phyloP scores from a whole-genome alignment of 768 basidiomycete genomes.

The Naganishia vaughanmartiniae region DNA sequence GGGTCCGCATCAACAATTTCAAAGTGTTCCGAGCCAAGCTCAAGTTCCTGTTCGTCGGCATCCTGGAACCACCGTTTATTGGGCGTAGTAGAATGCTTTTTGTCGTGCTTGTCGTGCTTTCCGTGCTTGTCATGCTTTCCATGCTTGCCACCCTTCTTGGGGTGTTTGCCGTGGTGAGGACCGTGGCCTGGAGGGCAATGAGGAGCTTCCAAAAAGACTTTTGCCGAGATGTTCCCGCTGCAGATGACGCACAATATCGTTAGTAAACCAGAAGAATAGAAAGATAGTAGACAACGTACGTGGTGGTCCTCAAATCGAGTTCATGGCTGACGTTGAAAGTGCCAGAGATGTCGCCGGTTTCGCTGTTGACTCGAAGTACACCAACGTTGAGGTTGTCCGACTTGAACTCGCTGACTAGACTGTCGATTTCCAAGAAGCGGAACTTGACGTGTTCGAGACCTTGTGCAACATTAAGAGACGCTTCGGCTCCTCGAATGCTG shows the following conservation, averaged over 20 bases:
- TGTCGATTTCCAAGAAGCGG: slow-evolving; percentile 1
- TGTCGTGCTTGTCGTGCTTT: slow-evolving; percentile 4
- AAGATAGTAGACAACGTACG: neutral
- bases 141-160: slow-evolving; percentile 4
- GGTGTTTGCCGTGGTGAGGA: slow-evolving; percentile 11
- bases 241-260: neutral
- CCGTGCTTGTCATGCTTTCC: slow-evolving; percentile 10
- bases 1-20: neutral
- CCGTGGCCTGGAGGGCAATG: neutral
- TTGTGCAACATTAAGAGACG: neutral
- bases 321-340: slow-evolving; percentile 22
- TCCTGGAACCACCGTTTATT: slow-evolving; percentile 1
- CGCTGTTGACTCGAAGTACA: slow-evolving; percentile 11
- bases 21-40: neutral
- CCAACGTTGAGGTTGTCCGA: neutral
- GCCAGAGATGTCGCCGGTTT: slow-evolving; percentile 27
- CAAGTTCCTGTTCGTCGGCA: slow-evolving; percentile 5
- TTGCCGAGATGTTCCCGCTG: slow-evolving; percentile 14
- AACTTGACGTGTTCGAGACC: neutral
- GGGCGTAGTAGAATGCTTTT: too few species aligned
- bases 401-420: neutral
- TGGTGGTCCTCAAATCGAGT: slow-evolving; percentile 25
- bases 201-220: slow-evolving; percentile 6
- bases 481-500: slow-evolving; percentile 17
- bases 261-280: neutral